Percentiles rank a stretch among this genome's conserved stretches.
phyloP scores from a whole-genome alignment of 2,329 filamentous ascomycete genomes.

The Neophaeococcomyces aloes region DNA sequence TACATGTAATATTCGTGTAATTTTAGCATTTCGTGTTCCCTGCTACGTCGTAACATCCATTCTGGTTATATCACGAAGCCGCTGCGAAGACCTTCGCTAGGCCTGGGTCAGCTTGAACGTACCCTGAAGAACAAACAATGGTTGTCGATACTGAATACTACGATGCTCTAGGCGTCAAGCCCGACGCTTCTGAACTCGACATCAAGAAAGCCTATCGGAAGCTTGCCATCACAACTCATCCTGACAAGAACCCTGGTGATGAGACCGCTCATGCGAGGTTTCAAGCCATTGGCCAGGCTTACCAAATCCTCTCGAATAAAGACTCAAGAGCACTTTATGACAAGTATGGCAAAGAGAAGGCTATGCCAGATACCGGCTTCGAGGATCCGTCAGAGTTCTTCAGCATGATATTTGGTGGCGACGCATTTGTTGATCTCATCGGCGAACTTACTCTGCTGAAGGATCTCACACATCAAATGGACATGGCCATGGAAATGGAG shows the following conservation, averaged over 20 bases:
- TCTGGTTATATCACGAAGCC: too few relatives aligned
- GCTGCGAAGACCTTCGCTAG: too few relatives aligned
- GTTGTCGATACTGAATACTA: conserved; percentile 84
- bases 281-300: conserved; percentile 66
- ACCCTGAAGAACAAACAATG: conserved; percentile 42
- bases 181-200: conserved; percentile 77
- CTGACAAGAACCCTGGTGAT: conserved; percentile 96
- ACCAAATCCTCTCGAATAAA: conserved; percentile 71
- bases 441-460: conserved; percentile 98
- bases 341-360: conserved; percentile 91
- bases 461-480: conserved; percentile 95
- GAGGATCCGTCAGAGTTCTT: conserved; percentile 97
- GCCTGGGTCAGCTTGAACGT: too few relatives aligned
- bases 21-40: too few relatives aligned
- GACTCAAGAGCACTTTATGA: conserved; percentile 88
- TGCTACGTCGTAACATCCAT: too few relatives aligned
- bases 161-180: conserved; percentile 72
- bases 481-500: conserved; percentile 78
- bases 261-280: conserved; percentile 90
- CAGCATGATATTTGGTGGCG: conserved; percentile 93
- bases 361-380: conserved; percentile 83
- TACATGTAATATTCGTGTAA: too few relatives aligned
- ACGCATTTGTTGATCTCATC: conserved; percentile 92
- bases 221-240: conserved; percentile 36
- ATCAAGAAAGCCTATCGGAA: conserved; percentile 94